Conservation (phyloP, 345 rosid species). For the Pistacia vera region DNA sequence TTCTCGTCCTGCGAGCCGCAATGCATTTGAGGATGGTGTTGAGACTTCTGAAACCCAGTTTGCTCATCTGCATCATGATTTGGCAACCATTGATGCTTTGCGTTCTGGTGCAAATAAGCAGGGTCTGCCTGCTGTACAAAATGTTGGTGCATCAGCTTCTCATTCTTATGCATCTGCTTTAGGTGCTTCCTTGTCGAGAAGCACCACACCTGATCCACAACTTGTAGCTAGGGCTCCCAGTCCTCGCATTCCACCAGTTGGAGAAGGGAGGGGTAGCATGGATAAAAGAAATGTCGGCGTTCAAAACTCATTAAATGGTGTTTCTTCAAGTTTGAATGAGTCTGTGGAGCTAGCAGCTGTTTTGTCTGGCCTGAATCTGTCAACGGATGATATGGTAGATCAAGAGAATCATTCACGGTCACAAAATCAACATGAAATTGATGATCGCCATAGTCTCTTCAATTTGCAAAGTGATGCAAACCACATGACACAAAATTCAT, state of each 20-base stretch:
- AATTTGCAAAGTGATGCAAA: conserved; percentile 38
- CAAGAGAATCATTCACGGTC: conserved; percentile 40
- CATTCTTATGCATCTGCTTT: conserved; percentile 63
- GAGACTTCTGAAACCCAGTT: conserved; percentile 49
- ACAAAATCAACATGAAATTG: conserved; percentile 32
- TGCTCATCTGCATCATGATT: conserved; percentile 42
- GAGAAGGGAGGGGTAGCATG: conserved; percentile 49
- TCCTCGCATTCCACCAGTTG: conserved; percentile 60
- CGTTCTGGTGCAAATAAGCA: conserved; percentile 37
- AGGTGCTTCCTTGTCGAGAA: conserved; percentile 64
- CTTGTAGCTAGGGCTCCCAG: conserved; percentile 58
- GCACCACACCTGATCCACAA: conserved; percentile 67
- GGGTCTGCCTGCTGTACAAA: conserved; percentile 27
- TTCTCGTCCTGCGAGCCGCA: conserved; percentile 62
- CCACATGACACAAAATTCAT: conserved; percentile 26
- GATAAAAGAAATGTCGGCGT: conserved; percentile 44
- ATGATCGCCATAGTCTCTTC: conserved; percentile 40
- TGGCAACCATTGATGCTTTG: conserved; percentile 41
- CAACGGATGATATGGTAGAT: conserved; percentile 35
- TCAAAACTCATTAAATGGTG: conserved; percentile 40
- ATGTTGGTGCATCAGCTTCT: conserved; percentile 44
- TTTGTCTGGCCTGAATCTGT: conserved; percentile 60
- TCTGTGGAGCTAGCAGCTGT: conserved; percentile 51
- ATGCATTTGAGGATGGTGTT: conserved; percentile 47
- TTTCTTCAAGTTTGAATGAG: conserved; percentile 38